Evolutionary conservation across 1,284 basidiomycete species (phyloP).

Genomic region (Kwoniella shivajii): DNA sequence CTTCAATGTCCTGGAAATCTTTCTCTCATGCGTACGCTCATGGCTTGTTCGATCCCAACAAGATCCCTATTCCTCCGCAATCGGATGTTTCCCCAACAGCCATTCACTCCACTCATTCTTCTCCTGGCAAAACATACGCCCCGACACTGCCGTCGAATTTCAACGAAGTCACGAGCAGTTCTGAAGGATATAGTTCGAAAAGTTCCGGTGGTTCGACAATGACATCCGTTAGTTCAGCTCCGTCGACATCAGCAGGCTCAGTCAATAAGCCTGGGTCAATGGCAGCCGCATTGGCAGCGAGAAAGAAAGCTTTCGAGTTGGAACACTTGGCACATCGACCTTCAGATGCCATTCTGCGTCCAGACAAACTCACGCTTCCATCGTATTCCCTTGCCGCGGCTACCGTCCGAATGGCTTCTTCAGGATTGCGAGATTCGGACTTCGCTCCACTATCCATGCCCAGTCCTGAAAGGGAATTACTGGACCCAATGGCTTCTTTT

Average conservation of each 20-base stretch:
- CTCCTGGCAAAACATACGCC: conserved; percentile 26
- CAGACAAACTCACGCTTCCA: conserved; percentile 37
- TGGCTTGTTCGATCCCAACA: conserved; percentile 78
- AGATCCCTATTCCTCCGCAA: conserved; percentile 67
- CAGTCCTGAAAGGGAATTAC: conserved; percentile 81
- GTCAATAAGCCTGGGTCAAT: conserved; percentile 19
- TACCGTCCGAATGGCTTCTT: conserved; percentile 74
- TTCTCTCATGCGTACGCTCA: conserved; percentile 74
- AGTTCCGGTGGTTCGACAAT: conserved; percentile 21
- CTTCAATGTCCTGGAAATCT: conserved; percentile 61
- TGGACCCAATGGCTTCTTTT: conserved; percentile 68
- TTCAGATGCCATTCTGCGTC: neutral
- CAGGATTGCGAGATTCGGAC: conserved; percentile 34
- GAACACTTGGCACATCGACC: conserved; percentile 19
- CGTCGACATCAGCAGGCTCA: conserved; percentile 19
- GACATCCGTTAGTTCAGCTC: conserved; percentile 27
- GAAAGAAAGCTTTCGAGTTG: conserved; percentile 30
- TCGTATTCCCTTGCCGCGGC: conserved; percentile 65
- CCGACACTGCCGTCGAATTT: conserved; percentile 2
- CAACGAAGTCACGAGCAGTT: conserved; percentile 4
- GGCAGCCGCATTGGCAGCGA: conserved; percentile 22
- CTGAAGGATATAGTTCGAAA: conserved; percentile 15
- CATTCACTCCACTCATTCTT: conserved; percentile 27
- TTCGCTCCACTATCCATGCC: conserved; percentile 71
- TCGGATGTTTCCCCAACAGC: conserved; percentile 14